Percentiles rank a stretch among this genome's conserved stretches.
These are phyloP conservation scores for Rhodotorula kratochvilovae DNA, from an alignment of 768 basidiomycete genomes.

Conservation along the genomic window DNA sequence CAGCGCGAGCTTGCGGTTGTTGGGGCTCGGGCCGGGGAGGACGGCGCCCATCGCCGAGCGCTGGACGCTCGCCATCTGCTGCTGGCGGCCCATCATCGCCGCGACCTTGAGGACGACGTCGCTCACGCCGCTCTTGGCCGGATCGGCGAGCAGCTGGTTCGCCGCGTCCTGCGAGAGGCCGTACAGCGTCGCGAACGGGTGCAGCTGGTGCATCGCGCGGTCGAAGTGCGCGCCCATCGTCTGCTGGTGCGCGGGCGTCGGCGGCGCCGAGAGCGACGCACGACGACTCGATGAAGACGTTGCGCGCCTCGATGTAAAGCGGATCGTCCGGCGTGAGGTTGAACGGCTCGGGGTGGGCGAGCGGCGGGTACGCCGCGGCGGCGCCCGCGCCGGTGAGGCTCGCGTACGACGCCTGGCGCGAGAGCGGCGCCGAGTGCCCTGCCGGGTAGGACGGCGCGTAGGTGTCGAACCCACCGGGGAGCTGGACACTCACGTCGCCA, in stretches of 20 bases:
- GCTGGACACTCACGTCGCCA: conserved; percentile 8
- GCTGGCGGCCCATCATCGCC: conserved; percentile 27
- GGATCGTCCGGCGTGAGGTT: conserved; percentile 28
- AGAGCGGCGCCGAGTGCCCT: not conserved
- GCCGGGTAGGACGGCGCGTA: conserved; percentile 3
- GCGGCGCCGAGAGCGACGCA: conserved; percentile 18
- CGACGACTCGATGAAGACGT: conserved; percentile 28
- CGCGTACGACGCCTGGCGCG: conserved; percentile 18
- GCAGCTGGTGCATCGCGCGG: conserved; percentile 30
- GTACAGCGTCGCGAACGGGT: conserved; percentile 34
- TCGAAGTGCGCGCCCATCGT: conserved; percentile 32
- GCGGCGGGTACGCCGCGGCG: conserved; percentile 13
- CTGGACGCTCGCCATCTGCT: conserved; percentile 27
- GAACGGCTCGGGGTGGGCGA: conserved; percentile 31
- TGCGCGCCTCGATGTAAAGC: conserved; percentile 35
- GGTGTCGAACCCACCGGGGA: conserved; percentile 15
- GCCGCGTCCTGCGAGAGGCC: conserved; percentile 34
- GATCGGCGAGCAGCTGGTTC: conserved; percentile 29
- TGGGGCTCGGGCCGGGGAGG: conserved; percentile 69
- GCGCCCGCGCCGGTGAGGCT: conserved; percentile 1
- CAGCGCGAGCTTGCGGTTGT: conserved; percentile 81
- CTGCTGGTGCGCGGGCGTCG: conserved; percentile 3
- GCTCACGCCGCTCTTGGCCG: conserved; percentile 29
- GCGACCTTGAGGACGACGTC: conserved; percentile 34
- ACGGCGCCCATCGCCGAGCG: conserved; percentile 16